Evolutionary conservation across 768 basidiomycete genomes (phyloP).

Genomic region (Cyathus striatus): DNA sequence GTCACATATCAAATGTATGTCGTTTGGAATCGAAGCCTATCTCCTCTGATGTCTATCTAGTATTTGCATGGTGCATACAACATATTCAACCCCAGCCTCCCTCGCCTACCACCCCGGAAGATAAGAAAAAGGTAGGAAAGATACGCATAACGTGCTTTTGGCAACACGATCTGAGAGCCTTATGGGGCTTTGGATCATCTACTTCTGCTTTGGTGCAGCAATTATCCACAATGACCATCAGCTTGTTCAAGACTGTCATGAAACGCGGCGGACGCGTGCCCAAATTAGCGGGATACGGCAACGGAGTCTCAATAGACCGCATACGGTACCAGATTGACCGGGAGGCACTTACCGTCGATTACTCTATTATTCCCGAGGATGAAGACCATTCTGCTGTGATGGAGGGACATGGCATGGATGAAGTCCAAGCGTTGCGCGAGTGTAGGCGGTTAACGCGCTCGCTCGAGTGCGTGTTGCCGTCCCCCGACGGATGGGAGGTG

Average conservation of each 20-base stretch:
- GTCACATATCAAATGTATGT: slow-evolving; percentile 70
- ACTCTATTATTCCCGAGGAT: slow-evolving; percentile 76
- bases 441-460: slow-evolving; percentile 66
- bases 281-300: slow-evolving; percentile 71
- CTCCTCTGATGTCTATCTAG: slow-evolving; percentile 25
- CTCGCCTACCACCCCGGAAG: slow-evolving; percentile 20
- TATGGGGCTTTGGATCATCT: slow-evolving; percentile 76
- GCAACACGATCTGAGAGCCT: slow-evolving; percentile 87
- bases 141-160: slow-evolving; percentile 88
- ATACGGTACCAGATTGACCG: slow-evolving; percentile 78
- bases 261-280: slow-evolving; percentile 75
- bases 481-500: slow-evolving; percentile 81
- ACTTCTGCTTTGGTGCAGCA: slow-evolving; percentile 64
- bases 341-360: slow-evolving; percentile 78
- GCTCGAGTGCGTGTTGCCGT: slow-evolving; percentile 77
- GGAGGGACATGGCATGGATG: slow-evolving; percentile 49
- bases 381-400: slow-evolving; percentile 40
- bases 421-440: slow-evolving; percentile 60
- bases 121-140: slow-evolving; percentile 33
- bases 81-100: slow-evolving; percentile 35
- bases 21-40: slow-evolving; percentile 5
- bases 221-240: slow-evolving; percentile 79
- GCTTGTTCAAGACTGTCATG: slow-evolving; percentile 75
- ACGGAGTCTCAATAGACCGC: slow-evolving; percentile 76
- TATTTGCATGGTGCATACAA: slow-evolving; percentile 96